Percentiles rank a stretch among this genome's conserved stretches.
phyloP scores from a whole-genome alignment of 2,329 filamentous ascomycete genomes.

The Aspergillus sp. region DNA sequence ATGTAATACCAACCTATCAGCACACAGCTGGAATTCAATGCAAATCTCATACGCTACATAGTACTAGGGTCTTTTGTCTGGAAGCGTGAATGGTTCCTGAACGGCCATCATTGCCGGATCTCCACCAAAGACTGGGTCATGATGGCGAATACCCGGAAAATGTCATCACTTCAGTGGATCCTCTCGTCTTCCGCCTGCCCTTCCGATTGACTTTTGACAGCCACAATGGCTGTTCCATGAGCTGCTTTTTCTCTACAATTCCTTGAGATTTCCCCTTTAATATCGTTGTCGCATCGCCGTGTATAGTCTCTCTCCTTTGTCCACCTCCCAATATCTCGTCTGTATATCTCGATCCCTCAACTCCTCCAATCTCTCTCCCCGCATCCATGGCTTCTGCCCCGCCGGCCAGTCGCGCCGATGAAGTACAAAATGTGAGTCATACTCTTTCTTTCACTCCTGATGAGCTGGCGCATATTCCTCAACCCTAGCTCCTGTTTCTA shows the following conservation, averaged over 20 bases:
- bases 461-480: not conserved
- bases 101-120: too few species aligned
- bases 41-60: too few species aligned
- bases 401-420: conserved; percentile 37
- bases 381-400: conserved; percentile 27
- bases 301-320: not conserved
- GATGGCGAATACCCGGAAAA: conserved; percentile 7
- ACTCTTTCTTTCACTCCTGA: not conserved
- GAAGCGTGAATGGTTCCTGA: too few species aligned
- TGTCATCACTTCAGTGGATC: conserved; percentile 9
- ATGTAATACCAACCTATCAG: not conserved
- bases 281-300: not conserved
- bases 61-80: too few species aligned
- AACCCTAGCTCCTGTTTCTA: not conserved
- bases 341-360: not conserved
- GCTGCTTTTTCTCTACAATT: not conserved
- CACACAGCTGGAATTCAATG: too few species aligned
- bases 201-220: not conserved
- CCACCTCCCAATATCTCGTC: not conserved
- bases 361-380: not conserved
- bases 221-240: not conserved
- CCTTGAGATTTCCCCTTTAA: not conserved
- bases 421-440: conserved; percentile 45
- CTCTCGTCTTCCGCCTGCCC: not conserved
- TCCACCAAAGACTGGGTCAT: not conserved